Evolutionary conservation across 495 filamentous ascomycete genomes (phyloP).

Genomic region (Ramalina intermedia): DNA sequence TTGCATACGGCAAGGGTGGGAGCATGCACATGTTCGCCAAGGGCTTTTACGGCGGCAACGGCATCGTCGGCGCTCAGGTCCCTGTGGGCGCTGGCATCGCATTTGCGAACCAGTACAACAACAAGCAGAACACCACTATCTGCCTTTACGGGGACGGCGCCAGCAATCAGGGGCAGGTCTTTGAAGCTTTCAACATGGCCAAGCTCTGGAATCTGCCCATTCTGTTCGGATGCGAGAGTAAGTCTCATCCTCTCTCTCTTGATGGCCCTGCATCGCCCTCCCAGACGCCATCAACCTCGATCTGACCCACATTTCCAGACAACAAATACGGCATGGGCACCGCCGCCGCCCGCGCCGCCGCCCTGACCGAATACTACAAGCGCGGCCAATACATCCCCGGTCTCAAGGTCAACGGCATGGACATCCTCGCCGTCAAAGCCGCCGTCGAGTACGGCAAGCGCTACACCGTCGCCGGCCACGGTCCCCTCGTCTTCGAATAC

Average conservation of each 20-base stretch:
- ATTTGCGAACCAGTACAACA: constrained; percentile 91
- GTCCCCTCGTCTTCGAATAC: constrained; percentile 92
- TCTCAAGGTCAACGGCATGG: constrained; percentile 99
- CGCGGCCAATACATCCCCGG: constrained; percentile 99
- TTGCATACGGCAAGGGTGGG: constrained; percentile 95
- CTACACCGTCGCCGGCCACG: constrained; percentile 64
- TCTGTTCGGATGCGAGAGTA: constrained; percentile 97
- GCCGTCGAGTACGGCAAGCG: constrained; percentile 86
- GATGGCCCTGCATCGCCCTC: neutral
- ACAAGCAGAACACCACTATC: constrained; percentile 68
- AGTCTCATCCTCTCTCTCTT: constrained; percentile 12
- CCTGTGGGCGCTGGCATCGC: constrained; percentile 93
- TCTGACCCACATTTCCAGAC: constrained; percentile 38
- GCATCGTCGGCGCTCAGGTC: constrained; percentile 97
- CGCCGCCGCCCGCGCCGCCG: constrained; percentile 81
- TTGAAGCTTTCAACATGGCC: constrained; percentile 99
- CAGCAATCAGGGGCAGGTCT: constrained; percentile 97
- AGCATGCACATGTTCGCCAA: constrained; percentile 99
- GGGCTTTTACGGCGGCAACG: constrained; percentile 96
- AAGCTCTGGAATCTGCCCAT: constrained; percentile 95
- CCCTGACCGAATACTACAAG: constrained; percentile 99
- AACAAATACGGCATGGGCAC: constrained; percentile 99
- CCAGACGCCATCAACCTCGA: neutral
- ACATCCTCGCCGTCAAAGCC: constrained; percentile 94
- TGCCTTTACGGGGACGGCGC: constrained; percentile 95